A percentile compares a stretch with the other conserved stretches of the same genome.
Evolutionary conservation across 1,284 basidiomycete species (phyloP).

Genomic region (Ustilago bromivora): DNA sequence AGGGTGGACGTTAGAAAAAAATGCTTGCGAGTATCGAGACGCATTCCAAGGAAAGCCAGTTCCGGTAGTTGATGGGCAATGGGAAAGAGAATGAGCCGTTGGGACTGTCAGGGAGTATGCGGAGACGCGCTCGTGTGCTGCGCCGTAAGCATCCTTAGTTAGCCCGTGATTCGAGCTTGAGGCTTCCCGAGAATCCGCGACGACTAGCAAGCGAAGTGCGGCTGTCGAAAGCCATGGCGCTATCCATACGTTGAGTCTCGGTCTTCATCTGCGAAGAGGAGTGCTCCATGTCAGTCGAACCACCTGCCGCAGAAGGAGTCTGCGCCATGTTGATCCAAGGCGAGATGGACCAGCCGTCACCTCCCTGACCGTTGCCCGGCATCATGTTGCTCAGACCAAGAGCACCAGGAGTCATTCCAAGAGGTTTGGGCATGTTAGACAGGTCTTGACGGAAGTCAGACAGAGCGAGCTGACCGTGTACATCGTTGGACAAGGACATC

Average conservation of each 20-base stretch:
- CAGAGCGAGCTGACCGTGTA: constrained; percentile 28
- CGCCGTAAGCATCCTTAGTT: background rate
- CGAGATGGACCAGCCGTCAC: constrained; percentile 54
- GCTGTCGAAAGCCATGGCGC: constrained; percentile 21
- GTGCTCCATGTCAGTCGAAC: constrained; percentile 12
- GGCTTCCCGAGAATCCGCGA: constrained; percentile 46
- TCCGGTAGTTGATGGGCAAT: background rate
- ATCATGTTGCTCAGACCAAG: constrained; percentile 29
- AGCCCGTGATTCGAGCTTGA: constrained; percentile 29
- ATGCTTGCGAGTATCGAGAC: constrained; percentile 28
- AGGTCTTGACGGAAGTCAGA: constrained; percentile 34
- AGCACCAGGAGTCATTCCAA: constrained; percentile 39
- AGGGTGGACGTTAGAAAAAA: constrained; percentile 1
- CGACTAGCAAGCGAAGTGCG: constrained; percentile 39
- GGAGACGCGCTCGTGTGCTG: constrained; percentile 7
- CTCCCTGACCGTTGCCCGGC: constrained; percentile 16
- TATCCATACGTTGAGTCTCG: constrained; percentile 17
- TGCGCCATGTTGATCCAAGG: constrained; percentile 43
- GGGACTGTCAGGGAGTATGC: background rate
- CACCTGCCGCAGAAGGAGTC: constrained; percentile 29
- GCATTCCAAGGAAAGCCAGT: constrained; percentile 13
- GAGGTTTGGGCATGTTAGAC: constrained; percentile 26
- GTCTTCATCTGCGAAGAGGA: constrained; percentile 3
- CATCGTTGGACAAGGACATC: constrained; percentile 26
- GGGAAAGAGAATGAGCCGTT: no score